Evolutionary conservation across 2,329 filamentous ascomycete genomes (phyloP).

Genomic region (Huntiella abstrusa): DNA sequence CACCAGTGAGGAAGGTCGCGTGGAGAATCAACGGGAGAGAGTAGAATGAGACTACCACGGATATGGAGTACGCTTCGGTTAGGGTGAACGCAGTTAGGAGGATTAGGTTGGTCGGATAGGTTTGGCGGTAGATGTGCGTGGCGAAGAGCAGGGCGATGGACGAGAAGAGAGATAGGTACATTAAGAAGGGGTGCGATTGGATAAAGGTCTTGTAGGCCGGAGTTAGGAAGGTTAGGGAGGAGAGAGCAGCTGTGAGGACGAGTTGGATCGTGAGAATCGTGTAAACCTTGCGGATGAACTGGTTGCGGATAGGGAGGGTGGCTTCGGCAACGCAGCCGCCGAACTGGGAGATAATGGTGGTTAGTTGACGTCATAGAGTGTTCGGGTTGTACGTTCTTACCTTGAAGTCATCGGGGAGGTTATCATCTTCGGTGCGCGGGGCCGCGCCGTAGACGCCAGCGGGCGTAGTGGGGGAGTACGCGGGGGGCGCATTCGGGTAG

Average conservation of each 20-base stretch:
- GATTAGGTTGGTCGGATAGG: constrained; percentile 81
- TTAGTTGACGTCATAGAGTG: background rate
- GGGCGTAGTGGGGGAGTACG: constrained; percentile 44
- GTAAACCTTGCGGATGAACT: constrained; percentile 95
- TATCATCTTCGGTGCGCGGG: constrained; percentile 67
- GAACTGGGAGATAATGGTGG: constrained; percentile 36
- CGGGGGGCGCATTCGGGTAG: constrained; percentile 65
- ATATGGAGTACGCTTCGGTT: constrained; percentile 84
- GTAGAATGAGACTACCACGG: constrained; percentile 84
- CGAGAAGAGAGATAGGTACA: constrained; percentile 29
- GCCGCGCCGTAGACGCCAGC: constrained; percentile 36
- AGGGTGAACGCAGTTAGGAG: constrained; percentile 84
- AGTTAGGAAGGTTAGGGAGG: constrained; percentile 73
- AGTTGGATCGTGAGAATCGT: constrained; percentile 93
- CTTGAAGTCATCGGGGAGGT: constrained; percentile 95
- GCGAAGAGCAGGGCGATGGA: constrained; percentile 69
- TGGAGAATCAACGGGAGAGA: constrained; percentile 68
- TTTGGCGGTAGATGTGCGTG: constrained; percentile 91
- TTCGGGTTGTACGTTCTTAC: constrained; percentile 21
- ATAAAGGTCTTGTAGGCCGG: constrained; percentile 68
- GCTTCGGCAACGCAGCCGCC: constrained; percentile 86
- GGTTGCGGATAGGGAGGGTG: constrained; percentile 87
- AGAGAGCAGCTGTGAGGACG: constrained; percentile 62
- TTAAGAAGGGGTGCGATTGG: constrained; percentile 56
- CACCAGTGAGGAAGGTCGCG: constrained; percentile 72